Percentiles rank a stretch among this genome's conserved stretches.
Evolutionary conservation across 768 basidiomycete genomes (phyloP).

Genomic region (Cyathus striatus): DNA sequence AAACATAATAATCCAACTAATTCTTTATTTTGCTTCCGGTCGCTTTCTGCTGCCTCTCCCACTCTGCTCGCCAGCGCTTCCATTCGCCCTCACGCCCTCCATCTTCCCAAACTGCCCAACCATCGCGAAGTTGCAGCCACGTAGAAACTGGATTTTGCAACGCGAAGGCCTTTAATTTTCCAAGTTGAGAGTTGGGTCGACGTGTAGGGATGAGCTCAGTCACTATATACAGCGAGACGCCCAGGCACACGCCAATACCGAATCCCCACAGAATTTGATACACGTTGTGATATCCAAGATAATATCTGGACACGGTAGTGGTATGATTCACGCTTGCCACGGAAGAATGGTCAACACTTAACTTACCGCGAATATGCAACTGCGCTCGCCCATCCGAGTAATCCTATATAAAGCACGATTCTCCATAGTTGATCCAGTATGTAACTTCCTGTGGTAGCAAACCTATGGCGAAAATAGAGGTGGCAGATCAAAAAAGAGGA

Average conservation of each 20-base stretch:
- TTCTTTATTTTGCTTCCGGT: slow-evolving; percentile 13
- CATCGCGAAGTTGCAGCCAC: slow-evolving; percentile 74
- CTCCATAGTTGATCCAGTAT: slow-evolving; percentile 51
- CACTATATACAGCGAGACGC: slow-evolving; percentile 46
- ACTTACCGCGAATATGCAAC: slow-evolving; percentile 80
- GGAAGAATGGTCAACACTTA: background rate
- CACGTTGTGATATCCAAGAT: slow-evolving; percentile 71
- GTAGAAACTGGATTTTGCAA: slow-evolving; percentile 50
- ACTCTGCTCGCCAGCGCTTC: slow-evolving; percentile 56
- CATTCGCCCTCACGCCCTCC: slow-evolving; percentile 75
- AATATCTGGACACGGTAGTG: slow-evolving; percentile 36
- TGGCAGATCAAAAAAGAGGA: slow-evolving; percentile 73
- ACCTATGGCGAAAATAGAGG: slow-evolving; percentile 64
- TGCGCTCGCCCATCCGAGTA: slow-evolving; percentile 50
- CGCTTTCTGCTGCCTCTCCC: slow-evolving; percentile 35
- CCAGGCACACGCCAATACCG: slow-evolving; percentile 54
- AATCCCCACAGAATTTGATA: slow-evolving; percentile 74
- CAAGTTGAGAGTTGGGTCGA: slow-evolving; percentile 50
- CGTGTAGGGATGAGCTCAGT: slow-evolving; percentile 54
- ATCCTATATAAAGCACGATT: slow-evolving; percentile 36
- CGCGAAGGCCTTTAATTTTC: slow-evolving; percentile 40
- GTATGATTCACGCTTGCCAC: background rate
- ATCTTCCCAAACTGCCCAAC: slow-evolving; percentile 78
- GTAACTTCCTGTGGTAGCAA: slow-evolving; percentile 44
- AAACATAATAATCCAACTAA: slow-evolving; percentile 1